These are phyloP conservation scores for Canariomyces notabilis DNA, from an alignment of 2,329 filamentous ascomycete species.

Conservation along the genomic window DNA sequence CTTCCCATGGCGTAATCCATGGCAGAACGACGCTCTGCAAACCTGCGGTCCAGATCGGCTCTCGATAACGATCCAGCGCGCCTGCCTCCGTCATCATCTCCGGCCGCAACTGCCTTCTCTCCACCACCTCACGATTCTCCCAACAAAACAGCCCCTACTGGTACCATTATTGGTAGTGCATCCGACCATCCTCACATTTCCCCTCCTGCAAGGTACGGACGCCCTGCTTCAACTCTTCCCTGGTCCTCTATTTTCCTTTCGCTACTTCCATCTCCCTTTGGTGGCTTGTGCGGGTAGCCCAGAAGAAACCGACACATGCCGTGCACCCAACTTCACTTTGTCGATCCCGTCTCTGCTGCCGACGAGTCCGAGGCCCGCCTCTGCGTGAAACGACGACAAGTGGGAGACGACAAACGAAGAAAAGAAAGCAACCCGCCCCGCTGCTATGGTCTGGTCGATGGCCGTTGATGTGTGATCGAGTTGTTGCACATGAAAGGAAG, in stretches of 20 bases:
- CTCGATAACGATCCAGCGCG: conserved; percentile 51
- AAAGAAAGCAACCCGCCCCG: neutral
- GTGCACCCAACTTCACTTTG: too few species aligned
- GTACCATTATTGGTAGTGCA: neutral
- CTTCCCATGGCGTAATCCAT: conserved; percentile 62
- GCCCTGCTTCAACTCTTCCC: neutral
- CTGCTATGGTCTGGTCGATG: neutral
- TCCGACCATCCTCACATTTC: conserved; percentile 3
- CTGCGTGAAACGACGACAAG: too few species aligned
- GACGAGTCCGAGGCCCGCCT: too few species aligned
- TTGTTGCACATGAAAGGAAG: conserved; percentile 2
- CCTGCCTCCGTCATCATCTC: conserved; percentile 38
- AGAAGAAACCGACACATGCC: too few species aligned
- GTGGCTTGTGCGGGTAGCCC: too few species aligned
- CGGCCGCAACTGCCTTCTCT: conserved; percentile 20
- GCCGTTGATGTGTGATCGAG: neutral
- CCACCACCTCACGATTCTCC: conserved; percentile 14
- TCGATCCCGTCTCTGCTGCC: too few species aligned
- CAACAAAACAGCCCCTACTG: neutral
- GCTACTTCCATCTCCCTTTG: neutral
- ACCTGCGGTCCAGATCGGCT: conserved; percentile 47
- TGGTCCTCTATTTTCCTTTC: neutral
- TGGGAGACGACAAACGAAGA: too few species aligned
- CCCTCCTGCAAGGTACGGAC: conserved; percentile 14
- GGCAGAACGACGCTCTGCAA: conserved; percentile 57